These are phyloP conservation scores for Pyrenula aspistea DNA, from an alignment of 495 filamentous ascomycete genomes.

Conservation along the genomic window DNA sequence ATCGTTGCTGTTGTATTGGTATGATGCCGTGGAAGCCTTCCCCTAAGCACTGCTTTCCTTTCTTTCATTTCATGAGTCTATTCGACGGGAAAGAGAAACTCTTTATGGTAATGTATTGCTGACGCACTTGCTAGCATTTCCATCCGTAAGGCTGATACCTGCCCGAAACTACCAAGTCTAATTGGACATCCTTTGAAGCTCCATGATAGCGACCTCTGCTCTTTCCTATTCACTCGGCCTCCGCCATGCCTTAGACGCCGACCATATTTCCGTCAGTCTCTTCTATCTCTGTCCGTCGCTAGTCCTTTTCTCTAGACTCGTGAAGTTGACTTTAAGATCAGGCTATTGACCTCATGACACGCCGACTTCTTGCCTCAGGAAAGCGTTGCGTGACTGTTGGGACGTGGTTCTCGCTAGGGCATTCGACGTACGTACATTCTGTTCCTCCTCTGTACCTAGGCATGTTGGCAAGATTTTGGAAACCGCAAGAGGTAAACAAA, in stretches of 20 bases:
- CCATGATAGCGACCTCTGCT: slow-evolving; percentile 65
- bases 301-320: too few relatives aligned
- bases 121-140: slow-evolving; percentile 13
- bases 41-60: background rate
- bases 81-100: background rate
- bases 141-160: slow-evolving; percentile 19
- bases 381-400: slow-evolving; percentile 86
- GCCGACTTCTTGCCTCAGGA: slow-evolving; percentile 76
- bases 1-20: slow-evolving; percentile 58
- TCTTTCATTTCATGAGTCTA: background rate
- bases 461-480: too few relatives aligned
- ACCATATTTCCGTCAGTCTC: slow-evolving; percentile 66
- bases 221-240: slow-evolving; percentile 83
- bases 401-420: slow-evolving; percentile 89
- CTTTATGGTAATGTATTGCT: background rate
- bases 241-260: slow-evolving; percentile 88
- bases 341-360: slow-evolving; percentile 93
- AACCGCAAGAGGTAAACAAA: too few relatives aligned
- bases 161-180: background rate
- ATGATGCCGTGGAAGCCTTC: background rate
- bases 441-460: background rate
- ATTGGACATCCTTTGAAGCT: slow-evolving; percentile 19
- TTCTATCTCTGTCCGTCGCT: background rate
- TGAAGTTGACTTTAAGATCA: slow-evolving; percentile 8
- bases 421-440: slow-evolving; percentile 55